Base-by-base conservation (phyloP, 371 early-diverging fungal species). In the Saksenaea oblongispora region DNA sequence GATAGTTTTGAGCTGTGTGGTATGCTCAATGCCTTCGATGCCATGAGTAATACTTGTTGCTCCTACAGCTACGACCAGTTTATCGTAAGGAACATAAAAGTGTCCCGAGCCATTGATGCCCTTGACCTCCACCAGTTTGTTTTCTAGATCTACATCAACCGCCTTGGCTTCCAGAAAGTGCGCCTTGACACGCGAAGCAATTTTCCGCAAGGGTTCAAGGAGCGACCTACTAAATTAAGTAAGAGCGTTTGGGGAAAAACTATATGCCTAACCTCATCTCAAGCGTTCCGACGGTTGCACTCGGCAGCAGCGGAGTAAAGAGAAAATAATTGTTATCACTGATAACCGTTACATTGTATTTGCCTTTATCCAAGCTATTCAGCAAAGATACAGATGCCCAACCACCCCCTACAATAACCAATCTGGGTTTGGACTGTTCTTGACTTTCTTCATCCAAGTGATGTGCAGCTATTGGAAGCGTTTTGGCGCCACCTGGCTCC, bases 301-400 rank as follows among this genome's bases (percentile, higher is more conserved):
- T 86, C 22, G 94, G 91, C 36, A 94, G 74, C 59, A 94, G 72
- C n/a, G 89, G 92, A 35, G 95, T 95, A 59, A 96, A 95, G 17
- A 92, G 76, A 72, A 95, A 96, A 71, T 95, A 91, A 75, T 96
- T 95, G 67, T 87, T 81, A 26, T 78, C 73, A 41, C 75, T 78
- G 0, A 93, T 75, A 14, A 93, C 75, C 0, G 87, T 83, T 14
- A 94, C 91, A 64, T 95, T 88, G 68, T 92, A 95, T 37, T 84
- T 75, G 54, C 80, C 81, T 34, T 80, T 84, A 44, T 91, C 89
- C 37, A 95, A 63, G 34, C 82, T 83, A 55, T 75, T 88, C 63
- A 85, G 75, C 54, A 72, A 80, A 57, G 76, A 86, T 1, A 87
- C 75, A 9, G 86, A 86, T 4, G 87, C 92, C 93, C 92, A 92